Conservation (phyloP, 2,329 filamentous ascomycete species). For the Ophidiomyces ophidiicola region DNA sequence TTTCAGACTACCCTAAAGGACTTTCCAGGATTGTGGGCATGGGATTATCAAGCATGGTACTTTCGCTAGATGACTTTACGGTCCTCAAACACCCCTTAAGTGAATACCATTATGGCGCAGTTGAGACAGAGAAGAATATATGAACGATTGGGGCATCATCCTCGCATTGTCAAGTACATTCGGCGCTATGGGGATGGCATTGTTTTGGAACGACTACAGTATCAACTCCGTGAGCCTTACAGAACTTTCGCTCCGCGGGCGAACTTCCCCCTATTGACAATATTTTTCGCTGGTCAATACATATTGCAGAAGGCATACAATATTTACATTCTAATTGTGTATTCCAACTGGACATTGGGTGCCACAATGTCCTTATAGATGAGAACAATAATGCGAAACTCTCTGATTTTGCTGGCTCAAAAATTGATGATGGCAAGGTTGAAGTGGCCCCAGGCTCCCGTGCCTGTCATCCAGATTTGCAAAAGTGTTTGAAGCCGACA, state of each 20-base stretch:
- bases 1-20: no score
- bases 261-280: background rate
- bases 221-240: constrained; percentile 2
- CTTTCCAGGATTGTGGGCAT: no score
- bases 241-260: background rate
- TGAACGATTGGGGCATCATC: background rate
- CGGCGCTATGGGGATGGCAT: background rate
- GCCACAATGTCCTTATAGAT: constrained; percentile 17
- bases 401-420: constrained; percentile 16
- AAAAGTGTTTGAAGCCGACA: background rate
- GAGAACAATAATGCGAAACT: constrained; percentile 13
- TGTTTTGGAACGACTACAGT: constrained; percentile 5
- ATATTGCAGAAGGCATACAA: constrained; percentile 14
- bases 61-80: no score
- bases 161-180: constrained; percentile 1
- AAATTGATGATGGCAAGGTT: constrained; percentile 12
- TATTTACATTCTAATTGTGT: constrained; percentile 14
- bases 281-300: constrained; percentile 12
- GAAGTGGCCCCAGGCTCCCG: background rate
- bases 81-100: background rate
- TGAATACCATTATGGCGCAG: background rate
- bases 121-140: constrained; percentile 3
- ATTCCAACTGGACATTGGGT: constrained; percentile 15
- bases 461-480: background rate
- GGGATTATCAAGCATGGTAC: no score